Conservation (phyloP, 2,329 filamentous ascomycete species). For the Botryosphaeria dothidea region DNA sequence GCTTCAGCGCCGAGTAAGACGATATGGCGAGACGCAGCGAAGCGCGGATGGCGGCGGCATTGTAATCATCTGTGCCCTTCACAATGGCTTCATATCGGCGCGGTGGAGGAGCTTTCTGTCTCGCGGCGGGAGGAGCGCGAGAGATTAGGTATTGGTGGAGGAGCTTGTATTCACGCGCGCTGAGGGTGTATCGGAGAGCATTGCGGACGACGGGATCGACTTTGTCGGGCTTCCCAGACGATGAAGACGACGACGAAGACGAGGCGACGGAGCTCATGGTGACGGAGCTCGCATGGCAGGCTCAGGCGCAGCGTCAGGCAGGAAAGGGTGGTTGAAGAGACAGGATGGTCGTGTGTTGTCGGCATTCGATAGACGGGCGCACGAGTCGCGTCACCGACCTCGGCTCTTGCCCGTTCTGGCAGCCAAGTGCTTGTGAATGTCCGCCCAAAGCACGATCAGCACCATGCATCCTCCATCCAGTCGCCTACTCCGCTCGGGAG, state of each 20-base stretch:
- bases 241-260: conserved; percentile 30
- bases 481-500: neutral
- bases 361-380: neutral
- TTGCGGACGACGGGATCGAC: conserved; percentile 78
- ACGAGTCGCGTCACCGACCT: neutral
- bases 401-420: neutral
- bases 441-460: neutral
- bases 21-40: conserved; percentile 47
- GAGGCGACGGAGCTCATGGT: conserved; percentile 32
- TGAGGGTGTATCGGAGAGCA: conserved; percentile 79
- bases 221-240: conserved; percentile 29
- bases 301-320: neutral
- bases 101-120: conserved; percentile 55
- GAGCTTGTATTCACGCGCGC: conserved; percentile 81
- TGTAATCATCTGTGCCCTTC: conserved; percentile 49
- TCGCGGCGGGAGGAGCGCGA: conserved; percentile 60
- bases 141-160: conserved; percentile 83
- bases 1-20: conserved; percentile 47
- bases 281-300: conserved; percentile 11
- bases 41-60: conserved; percentile 48
- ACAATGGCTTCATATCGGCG: conserved; percentile 53
- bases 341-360: neutral
- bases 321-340: neutral
- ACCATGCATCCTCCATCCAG: neutral
- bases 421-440: conserved; percentile 10